A percentile compares a stretch with the other conserved stretches of the same genome.
Evolutionary conservation across 2,329 filamentous ascomycete genomes (phyloP).

Genomic region (Sphaerostilbella broomeana): DNA sequence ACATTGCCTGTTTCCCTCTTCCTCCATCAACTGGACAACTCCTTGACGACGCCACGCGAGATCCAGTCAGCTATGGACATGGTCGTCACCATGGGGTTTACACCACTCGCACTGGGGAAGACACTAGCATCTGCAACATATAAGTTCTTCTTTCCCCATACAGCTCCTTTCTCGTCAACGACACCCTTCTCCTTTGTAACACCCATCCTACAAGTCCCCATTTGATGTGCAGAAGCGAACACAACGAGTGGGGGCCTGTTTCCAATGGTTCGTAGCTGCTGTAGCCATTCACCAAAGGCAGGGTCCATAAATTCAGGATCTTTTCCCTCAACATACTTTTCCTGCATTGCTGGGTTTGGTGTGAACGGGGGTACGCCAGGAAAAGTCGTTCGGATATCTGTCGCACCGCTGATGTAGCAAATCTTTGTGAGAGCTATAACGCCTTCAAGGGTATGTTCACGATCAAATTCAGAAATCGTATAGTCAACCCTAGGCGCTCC

Average conservation of each 20-base stretch:
- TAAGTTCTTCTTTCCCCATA: slow-evolving; percentile 60
- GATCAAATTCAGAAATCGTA: slow-evolving; percentile 63
- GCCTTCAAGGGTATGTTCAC: slow-evolving; percentile 64
- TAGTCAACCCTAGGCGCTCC: slow-evolving; percentile 65
- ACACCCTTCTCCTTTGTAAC: slow-evolving; percentile 44
- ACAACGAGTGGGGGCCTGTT: slow-evolving; percentile 43
- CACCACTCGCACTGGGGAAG: slow-evolving; percentile 68
- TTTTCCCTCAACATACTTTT: slow-evolving; percentile 17
- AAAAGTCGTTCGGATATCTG: slow-evolving; percentile 66
- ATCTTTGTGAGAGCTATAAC: slow-evolving; percentile 67
- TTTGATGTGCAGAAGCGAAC: slow-evolving; percentile 73
- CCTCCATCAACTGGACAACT: slow-evolving; percentile 21
- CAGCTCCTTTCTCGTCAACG: slow-evolving; percentile 50
- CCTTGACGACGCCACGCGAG: slow-evolving; percentile 47
- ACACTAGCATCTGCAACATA: slow-evolving; percentile 71
- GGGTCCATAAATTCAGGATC: slow-evolving; percentile 49
- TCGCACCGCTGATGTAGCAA: slow-evolving; percentile 69
- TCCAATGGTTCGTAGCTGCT: slow-evolving; percentile 39
- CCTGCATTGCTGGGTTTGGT: slow-evolving; percentile 22
- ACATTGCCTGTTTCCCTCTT: not conserved
- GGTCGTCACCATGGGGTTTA: slow-evolving; percentile 74
- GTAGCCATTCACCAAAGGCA: slow-evolving; percentile 56
- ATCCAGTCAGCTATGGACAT: slow-evolving; percentile 67
- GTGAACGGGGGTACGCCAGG: slow-evolving; percentile 59
- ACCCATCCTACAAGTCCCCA: slow-evolving; percentile 72